Evolutionary conservation across 1,139 yeast genomes (phyloP).

Genomic region (Candida tunisiensis): DNA sequence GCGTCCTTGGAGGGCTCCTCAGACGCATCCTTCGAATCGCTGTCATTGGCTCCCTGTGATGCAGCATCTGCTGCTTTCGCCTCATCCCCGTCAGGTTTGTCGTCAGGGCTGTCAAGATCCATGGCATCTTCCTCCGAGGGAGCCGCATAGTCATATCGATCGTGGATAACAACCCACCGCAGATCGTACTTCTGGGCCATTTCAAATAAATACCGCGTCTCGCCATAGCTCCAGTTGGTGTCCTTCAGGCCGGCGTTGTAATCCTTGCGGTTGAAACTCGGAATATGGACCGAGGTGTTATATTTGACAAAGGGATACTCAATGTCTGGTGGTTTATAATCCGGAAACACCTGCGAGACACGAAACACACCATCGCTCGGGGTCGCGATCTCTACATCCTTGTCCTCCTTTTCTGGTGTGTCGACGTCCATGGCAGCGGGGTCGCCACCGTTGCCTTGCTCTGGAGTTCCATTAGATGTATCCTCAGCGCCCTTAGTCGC

Average conservation of each 20-base stretch:
- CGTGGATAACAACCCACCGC: slow-evolving; percentile 75
- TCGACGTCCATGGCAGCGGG: too few relatives aligned
- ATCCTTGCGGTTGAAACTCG: slow-evolving; percentile 52
- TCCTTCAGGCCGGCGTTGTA: slow-evolving; percentile 25
- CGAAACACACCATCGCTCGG: too few relatives aligned
- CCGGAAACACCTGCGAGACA: too few relatives aligned
- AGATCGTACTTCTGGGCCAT: slow-evolving; percentile 60
- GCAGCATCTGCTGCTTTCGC: background rate
- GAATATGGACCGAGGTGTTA: slow-evolving; percentile 53
- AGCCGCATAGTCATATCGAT: slow-evolving; percentile 36
- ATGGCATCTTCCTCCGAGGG: background rate
- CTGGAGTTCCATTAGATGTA: too few relatives aligned
- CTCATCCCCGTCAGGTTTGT: background rate
- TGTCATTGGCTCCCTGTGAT: background rate
- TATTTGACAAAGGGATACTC: slow-evolving; percentile 65
- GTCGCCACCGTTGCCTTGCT: too few relatives aligned
- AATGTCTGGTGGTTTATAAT: too few relatives aligned
- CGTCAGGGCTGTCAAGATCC: background rate
- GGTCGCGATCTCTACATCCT: too few relatives aligned
- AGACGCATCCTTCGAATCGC: background rate
- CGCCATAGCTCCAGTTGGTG: slow-evolving; percentile 56
- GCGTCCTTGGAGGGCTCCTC: background rate
- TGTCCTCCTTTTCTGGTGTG: too few relatives aligned
- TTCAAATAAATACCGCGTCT: slow-evolving; percentile 60
- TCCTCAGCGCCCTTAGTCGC: too few relatives aligned